These are phyloP conservation scores for Typha latifolia DNA, from an alignment of 176 grass and related monocot species.

Conservation along the genomic window DNA sequence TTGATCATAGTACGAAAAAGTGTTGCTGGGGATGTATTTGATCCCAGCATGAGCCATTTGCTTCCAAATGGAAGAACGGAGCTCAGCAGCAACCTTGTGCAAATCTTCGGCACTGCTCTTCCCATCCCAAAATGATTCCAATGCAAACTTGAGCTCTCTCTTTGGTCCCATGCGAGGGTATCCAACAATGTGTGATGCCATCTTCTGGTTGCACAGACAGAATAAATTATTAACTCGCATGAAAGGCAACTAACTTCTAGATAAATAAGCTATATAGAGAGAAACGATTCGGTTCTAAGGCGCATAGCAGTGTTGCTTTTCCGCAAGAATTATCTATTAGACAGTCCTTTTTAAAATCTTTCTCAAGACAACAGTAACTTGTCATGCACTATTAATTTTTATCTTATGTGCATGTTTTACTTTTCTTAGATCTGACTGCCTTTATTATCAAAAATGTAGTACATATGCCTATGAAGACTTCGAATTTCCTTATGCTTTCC, in stretches of 20 bases:
- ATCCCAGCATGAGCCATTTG: conserved; percentile 83
- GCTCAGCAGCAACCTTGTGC: conserved; percentile 68
- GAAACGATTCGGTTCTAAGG: neutral
- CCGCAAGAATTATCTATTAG: neutral
- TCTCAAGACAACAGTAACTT: neutral
- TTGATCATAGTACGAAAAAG: conserved; percentile 86
- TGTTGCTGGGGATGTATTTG: conserved; percentile 98
- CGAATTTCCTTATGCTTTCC: too few relatives aligned
- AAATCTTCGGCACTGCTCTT: conserved; percentile 73
- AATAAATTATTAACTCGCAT: conserved; percentile 7
- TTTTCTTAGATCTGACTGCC: neutral
- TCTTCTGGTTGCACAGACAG: conserved; percentile 23
- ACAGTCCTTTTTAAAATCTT: neutral
- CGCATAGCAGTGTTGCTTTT: neutral
- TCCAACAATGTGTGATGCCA: conserved; percentile 97
- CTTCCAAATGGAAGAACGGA: conserved; percentile 85
- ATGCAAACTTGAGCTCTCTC: conserved; percentile 93
- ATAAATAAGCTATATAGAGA: neutral
- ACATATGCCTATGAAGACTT: too few relatives aligned
- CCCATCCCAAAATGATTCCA: conserved; percentile 94
- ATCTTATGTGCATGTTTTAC: neutral
- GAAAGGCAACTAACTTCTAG: neutral
- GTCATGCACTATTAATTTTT: neutral
- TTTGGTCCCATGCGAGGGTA: conserved; percentile 97
- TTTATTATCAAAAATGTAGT: neutral